Evolutionary conservation across 1,284 basidiomycete genomes (phyloP).

Genomic region (Exobasidium cylindrosporum): DNA sequence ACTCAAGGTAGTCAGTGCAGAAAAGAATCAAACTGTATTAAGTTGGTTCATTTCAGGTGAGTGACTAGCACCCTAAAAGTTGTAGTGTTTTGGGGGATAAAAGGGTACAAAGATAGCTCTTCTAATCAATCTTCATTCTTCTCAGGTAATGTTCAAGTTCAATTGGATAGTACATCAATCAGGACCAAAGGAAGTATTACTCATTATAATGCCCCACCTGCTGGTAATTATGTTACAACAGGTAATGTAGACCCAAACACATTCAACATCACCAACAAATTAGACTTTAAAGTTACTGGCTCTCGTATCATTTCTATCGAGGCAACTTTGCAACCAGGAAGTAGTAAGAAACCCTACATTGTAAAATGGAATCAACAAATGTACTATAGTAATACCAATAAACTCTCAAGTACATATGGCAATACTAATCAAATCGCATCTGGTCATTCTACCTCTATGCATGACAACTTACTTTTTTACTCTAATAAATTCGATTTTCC

Average conservation of each 20-base stretch:
- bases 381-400: neutral
- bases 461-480: neutral
- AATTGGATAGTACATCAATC: slow-evolving; percentile 22
- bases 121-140: no score
- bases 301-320: slow-evolving; percentile 9
- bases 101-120: no score
- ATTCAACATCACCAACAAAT: neutral
- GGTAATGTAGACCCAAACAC: neutral
- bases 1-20: slow-evolving; percentile 71
- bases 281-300: neutral
- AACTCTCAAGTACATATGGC: neutral
- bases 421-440: neutral
- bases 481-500: neutral
- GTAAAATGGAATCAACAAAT: slow-evolving; percentile 9
- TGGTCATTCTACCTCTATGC: neutral
- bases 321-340: neutral
- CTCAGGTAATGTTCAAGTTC: slow-evolving; percentile 66
- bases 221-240: neutral
- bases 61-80: no score
- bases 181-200: slow-evolving; percentile 26
- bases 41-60: slow-evolving; percentile 69
- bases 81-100: no score
- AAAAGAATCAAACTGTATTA: slow-evolving; percentile 63
- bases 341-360: neutral
- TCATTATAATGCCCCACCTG: neutral